phyloP scores from a whole-genome alignment of 2,329 filamentous ascomycete species.

The Diaporthe amygdali region DNA sequence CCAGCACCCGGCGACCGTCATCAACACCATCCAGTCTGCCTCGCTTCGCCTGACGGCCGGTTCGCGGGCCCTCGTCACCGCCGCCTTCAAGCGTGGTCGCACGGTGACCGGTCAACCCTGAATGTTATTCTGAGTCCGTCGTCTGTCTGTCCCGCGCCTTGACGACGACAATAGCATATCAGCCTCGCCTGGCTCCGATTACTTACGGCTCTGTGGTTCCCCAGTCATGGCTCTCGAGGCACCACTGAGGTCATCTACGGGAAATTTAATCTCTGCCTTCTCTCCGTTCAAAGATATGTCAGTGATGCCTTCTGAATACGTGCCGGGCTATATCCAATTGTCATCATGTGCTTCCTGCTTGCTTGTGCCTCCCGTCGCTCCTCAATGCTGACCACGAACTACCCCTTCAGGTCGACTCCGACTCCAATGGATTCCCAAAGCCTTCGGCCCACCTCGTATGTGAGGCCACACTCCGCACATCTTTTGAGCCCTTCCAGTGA shows the following conservation, averaged over 20 bases:
- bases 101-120: constrained; percentile 13
- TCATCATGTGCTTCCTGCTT: constrained; percentile 53
- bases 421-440: constrained; percentile 51
- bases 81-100: constrained; percentile 6
- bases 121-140: constrained; percentile 3
- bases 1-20: background rate
- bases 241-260: constrained; percentile 67
- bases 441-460: constrained; percentile 57
- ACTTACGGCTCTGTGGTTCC: constrained; percentile 2
- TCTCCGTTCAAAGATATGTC: constrained; percentile 61
- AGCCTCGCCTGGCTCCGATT: background rate
- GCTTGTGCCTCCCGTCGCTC: background rate
- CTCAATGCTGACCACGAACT: constrained; percentile 6
- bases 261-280: constrained; percentile 59
- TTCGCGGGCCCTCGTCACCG: constrained; percentile 8
- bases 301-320: constrained; percentile 29
- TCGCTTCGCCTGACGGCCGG: constrained; percentile 18
- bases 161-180: constrained; percentile 4
- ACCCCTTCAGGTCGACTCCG: constrained; percentile 49
- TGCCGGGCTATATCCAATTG: constrained; percentile 46
- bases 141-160: background rate
- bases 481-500: constrained; percentile 69
- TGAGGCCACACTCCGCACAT: constrained; percentile 53
- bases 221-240: constrained; percentile 64
- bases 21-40: constrained; percentile 11